These are phyloP conservation scores for Mycena citricolor DNA, from an alignment of 1,284 basidiomycete genomes.

Conservation along the genomic window DNA sequence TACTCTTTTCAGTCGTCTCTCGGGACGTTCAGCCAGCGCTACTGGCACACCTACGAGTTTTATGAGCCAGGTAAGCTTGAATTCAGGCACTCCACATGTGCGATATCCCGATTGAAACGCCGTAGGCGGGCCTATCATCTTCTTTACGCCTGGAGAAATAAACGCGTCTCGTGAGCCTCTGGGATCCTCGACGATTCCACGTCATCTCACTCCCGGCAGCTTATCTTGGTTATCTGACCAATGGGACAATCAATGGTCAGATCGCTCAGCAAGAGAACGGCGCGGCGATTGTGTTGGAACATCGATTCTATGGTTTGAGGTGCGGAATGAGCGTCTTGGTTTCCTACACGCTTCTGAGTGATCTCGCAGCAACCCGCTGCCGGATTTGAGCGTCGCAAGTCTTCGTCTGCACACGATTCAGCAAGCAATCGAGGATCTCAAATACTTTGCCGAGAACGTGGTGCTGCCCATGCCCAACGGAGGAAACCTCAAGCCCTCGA, in stretches of 20 bases:
- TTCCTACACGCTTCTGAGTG: background rate
- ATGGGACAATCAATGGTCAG: constrained; percentile 60
- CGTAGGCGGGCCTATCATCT: constrained; percentile 65
- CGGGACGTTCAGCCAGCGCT: constrained; percentile 79
- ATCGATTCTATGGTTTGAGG: constrained; percentile 44
- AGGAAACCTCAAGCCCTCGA: constrained; percentile 50
- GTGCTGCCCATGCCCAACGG: constrained; percentile 67
- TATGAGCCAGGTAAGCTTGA: constrained; percentile 60
- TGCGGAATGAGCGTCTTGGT: background rate
- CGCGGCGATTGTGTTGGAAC: constrained; percentile 55
- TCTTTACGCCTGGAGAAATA: constrained; percentile 50
- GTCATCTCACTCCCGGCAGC: constrained; percentile 32
- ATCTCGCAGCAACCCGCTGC: constrained; percentile 48
- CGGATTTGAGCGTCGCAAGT: constrained; percentile 59
- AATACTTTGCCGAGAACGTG: constrained; percentile 68
- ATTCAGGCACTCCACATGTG: no score
- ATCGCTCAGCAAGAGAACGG: constrained; percentile 69
- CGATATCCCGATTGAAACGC: constrained; percentile 1
- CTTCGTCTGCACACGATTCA: constrained; percentile 63
- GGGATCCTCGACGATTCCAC: background rate
- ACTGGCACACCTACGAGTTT: constrained; percentile 64
- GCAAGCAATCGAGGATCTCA: constrained; percentile 71
- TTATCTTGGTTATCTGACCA: constrained; percentile 60
- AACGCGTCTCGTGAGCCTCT: constrained; percentile 38
- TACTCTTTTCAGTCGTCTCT: constrained; percentile 45